These are phyloP conservation scores for Orbilia oligospora DNA, from an alignment of 2,329 filamentous ascomycete species.

Conservation along the genomic window DNA sequence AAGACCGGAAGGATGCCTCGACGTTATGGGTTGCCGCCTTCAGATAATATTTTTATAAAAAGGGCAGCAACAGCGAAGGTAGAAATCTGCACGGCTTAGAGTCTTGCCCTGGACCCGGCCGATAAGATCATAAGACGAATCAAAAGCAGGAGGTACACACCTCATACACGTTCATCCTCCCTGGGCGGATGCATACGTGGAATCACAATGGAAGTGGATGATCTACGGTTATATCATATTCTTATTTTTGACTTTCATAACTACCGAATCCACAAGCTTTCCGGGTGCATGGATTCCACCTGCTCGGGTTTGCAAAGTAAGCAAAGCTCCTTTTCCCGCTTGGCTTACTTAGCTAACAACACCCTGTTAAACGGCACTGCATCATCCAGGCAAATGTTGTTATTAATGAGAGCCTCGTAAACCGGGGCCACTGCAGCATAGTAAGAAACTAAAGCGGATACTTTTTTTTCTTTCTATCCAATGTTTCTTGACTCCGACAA, in stretches of 20 bases:
- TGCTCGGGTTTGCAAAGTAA: conserved; percentile 58
- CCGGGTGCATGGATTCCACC: conserved; percentile 41
- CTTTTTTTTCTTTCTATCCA: conserved; percentile 59
- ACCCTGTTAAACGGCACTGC: conserved; percentile 31
- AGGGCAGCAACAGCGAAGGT: conserved; percentile 33
- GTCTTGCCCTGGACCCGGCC: conserved; percentile 16
- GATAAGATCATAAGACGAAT: conserved; percentile 35
- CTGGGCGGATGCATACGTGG: conserved; percentile 27
- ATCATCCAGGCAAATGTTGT: conserved; percentile 37
- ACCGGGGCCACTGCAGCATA: conserved; percentile 30
- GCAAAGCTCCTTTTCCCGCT: conserved; percentile 56
- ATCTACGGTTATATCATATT: conserved; percentile 55
- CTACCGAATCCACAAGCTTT: conserved; percentile 60
- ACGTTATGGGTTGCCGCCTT: conserved; percentile 7
- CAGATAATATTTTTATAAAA: conserved; percentile 16
- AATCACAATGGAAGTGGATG: conserved; percentile 46
- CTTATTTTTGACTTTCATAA: conserved; percentile 58
- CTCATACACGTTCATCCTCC: background rate
- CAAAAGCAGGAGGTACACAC: conserved; percentile 33
- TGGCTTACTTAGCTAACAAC: conserved; percentile 53
- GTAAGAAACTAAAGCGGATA: conserved; percentile 40
- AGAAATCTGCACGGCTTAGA: conserved; percentile 30
- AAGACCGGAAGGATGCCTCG: conserved; percentile 18
- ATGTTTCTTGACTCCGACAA: conserved; percentile 36
- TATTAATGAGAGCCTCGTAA: conserved; percentile 56